Evolutionary conservation across 345 rosid species (phyloP).

Genomic region (Eucalyptus tenuipes): DNA sequence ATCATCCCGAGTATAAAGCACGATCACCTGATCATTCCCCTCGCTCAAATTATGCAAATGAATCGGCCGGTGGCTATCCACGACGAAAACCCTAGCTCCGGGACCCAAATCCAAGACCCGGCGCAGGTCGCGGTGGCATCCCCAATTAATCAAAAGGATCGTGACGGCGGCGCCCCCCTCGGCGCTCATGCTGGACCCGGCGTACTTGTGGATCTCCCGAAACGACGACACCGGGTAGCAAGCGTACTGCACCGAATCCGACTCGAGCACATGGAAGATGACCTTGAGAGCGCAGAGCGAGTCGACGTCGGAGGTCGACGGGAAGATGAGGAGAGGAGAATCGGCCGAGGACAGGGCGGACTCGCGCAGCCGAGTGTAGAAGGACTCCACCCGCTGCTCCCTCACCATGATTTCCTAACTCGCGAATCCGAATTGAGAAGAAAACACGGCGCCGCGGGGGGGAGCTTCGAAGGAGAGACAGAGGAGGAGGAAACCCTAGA

Average conservation of each 20-base stretch:
- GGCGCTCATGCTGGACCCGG: constrained; percentile 46
- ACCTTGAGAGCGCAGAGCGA: constrained; percentile 84
- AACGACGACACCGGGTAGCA: constrained; percentile 95
- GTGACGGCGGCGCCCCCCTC: constrained; percentile 44
- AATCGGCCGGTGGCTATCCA: constrained; percentile 92
- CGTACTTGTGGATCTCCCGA: constrained; percentile 59
- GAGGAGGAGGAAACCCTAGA: background rate
- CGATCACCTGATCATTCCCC: constrained; percentile 61
- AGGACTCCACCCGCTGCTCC: constrained; percentile 50
- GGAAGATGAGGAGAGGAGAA: constrained; percentile 76
- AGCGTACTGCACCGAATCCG: constrained; percentile 84
- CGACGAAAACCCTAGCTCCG: constrained; percentile 54
- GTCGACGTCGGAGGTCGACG: constrained; percentile 88
- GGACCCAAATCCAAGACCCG: constrained; percentile 43
- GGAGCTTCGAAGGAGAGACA: background rate
- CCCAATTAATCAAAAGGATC: constrained; percentile 77
- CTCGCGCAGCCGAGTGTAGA: constrained; percentile 64
- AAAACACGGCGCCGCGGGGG: background rate
- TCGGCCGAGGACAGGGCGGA: constrained; percentile 44
- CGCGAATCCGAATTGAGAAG: background rate
- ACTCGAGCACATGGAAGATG: constrained; percentile 70
- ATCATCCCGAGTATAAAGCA: constrained; percentile 74
- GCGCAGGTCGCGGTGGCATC: constrained; percentile 76
- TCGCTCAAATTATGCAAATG: constrained; percentile 82
- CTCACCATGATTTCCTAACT: constrained; percentile 44